Conservation (phyloP, 345 rosid species). For the Noccaea caerulescens region DNA sequence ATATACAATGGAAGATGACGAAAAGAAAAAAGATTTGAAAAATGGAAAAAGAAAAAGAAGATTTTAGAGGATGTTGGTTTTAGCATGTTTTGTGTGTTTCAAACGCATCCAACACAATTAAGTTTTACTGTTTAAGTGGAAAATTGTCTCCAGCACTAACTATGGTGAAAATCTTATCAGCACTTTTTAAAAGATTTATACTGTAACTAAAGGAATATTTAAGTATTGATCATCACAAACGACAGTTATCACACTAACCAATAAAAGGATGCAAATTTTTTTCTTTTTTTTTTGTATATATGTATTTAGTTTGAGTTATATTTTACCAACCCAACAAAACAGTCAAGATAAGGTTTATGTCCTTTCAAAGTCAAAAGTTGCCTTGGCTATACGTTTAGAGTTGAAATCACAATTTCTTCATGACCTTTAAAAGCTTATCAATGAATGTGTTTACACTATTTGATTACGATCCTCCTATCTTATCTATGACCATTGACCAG, state of each 20-base stretch:
- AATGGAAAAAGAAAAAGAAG: no score
- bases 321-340: slow-evolving; percentile 29
- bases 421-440: slow-evolving; percentile 29
- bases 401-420: slow-evolving; percentile 13
- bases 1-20: no score
- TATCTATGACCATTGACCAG: slow-evolving; percentile 10
- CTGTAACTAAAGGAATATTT: background rate
- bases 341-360: slow-evolving; percentile 33
- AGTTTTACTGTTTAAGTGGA: no score
- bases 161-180: background rate
- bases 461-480: background rate
- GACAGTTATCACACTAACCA: background rate
- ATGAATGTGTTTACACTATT: slow-evolving; percentile 24
- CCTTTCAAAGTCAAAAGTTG: slow-evolving; percentile 35
- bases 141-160: background rate
- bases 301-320: slow-evolving; percentile 2
- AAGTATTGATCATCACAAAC: slow-evolving; percentile 12
- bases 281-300: background rate
- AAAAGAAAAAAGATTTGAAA: no score
- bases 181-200: background rate
- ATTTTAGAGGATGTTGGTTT: no score
- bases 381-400: slow-evolving; percentile 4
- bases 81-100: no score
- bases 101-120: no score
- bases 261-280: background rate